Base-by-base conservation (phyloP, 371 early-diverging fungal species). In the Mucor circinelloides region DNA sequence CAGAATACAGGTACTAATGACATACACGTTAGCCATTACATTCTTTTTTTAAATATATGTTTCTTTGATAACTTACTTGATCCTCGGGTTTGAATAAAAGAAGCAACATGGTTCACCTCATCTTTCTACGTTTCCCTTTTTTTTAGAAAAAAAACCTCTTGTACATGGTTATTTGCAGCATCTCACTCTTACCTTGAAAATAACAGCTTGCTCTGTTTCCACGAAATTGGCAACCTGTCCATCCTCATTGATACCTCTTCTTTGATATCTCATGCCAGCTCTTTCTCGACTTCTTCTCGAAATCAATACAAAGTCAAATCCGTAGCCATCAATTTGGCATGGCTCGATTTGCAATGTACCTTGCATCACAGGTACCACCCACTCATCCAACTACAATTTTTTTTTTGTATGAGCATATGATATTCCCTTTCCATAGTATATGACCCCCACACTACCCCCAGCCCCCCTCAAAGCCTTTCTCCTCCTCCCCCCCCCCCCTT, bases 141-240 rank as follows among this genome's bases (percentile, higher is more conserved):
- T 9, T 40, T 7, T 63, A 25, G 30, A n/a, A n/a, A n/a, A n/a
- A n/a, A 8, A 32, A 9, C 34, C 34, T 34, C 34, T 34, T 4
- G 34, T 34, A 6, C 34, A 34, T 34, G 34, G 9, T 9, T 9
- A 34, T 34, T 9, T 34, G 34, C 6, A 34, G 34, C 34, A 34
- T 1, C n/a, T 34, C 13, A 31, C n/a, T 5, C 23, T n/a, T 74
- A 79, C 80, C 63, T 75, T 72, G 57, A 86, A 78, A 3, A 85
- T 27, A 19, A 81, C 67, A 12, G 76, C 66, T 66, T 87, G 85
- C 56, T 88, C 89, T 28, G 92, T 90, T 74, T 93, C 91, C 12
- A 93, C 92, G 77, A 85, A 90, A 64, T 92, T 91, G 12, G 89
- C 84, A 5, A 84, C 85, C 68, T 90, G 73, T 13, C 91, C 91